These are phyloP conservation scores for Trametes cubensis DNA, from an alignment of 768 basidiomycete species.

Conservation along the genomic window DNA sequence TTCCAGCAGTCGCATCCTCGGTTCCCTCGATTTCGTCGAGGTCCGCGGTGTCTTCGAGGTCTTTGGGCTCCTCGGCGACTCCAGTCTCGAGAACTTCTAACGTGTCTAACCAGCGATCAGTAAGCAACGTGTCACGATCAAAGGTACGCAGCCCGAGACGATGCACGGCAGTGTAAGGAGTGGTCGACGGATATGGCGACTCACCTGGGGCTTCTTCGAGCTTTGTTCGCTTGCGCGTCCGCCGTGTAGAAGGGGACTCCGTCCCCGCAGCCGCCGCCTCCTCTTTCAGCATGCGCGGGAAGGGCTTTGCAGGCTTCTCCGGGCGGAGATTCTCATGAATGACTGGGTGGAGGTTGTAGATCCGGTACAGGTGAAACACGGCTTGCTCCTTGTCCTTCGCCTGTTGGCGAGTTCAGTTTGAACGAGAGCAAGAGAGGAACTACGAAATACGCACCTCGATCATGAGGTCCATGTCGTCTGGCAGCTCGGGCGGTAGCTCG, in stretches of 20 bases:
- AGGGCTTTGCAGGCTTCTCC: constrained; percentile 33
- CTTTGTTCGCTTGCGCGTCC: not conserved
- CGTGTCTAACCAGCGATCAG: not conserved
- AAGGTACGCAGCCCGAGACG: too few species aligned
- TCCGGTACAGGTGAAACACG: constrained; percentile 80
- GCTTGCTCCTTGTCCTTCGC: constrained; percentile 95
- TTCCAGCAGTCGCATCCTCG: not conserved
- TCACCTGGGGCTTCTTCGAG: constrained; percentile 1
- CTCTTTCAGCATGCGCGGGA: constrained; percentile 20
- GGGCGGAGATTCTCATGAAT: constrained; percentile 47
- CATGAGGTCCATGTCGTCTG: constrained; percentile 67
- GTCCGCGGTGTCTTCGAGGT: constrained; percentile 9
- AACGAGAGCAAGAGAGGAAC: too few species aligned
- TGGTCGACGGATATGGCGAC: not conserved
- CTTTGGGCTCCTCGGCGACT: constrained; percentile 11
- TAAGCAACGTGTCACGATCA: too few species aligned
- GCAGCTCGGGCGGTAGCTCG: constrained; percentile 65
- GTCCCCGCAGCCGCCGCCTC: constrained; percentile 21
- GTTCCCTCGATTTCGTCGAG: not conserved
- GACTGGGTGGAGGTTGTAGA: constrained; percentile 72
- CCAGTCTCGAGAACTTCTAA: constrained; percentile 6
- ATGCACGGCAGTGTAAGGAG: too few species aligned
- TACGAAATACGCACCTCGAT: constrained; percentile 69
- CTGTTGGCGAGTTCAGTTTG: constrained; percentile 23
- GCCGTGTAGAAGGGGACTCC: constrained; percentile 4